A percentile compares a stretch with the other conserved stretches of the same genome.
Evolutionary conservation across 2,329 filamentous ascomycete species (phyloP).

Genomic region (Verticillium isaacii): DNA sequence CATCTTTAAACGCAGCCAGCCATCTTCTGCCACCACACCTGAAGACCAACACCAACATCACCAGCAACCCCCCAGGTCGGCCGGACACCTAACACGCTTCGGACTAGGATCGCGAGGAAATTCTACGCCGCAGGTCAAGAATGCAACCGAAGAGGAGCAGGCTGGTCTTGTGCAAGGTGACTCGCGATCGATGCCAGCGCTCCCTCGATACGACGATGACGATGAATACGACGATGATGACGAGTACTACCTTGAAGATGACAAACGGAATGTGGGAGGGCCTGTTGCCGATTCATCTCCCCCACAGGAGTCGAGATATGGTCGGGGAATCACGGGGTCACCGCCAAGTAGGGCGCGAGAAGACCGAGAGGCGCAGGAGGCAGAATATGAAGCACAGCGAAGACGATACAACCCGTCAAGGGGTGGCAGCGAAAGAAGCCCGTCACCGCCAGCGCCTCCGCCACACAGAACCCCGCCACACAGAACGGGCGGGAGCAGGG

Average conservation of each 20-base stretch:
- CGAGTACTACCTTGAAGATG: conserved; percentile 18
- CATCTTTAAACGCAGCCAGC: conserved; percentile 61
- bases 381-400: conserved; percentile 6
- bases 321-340: conserved; percentile 31
- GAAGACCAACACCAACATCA: conserved; percentile 15
- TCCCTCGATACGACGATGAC: conserved; percentile 30
- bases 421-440: neutral
- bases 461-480: conserved; percentile 1
- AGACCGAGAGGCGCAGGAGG: conserved; percentile 14
- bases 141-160: conserved; percentile 75
- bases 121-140: conserved; percentile 37
- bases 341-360: conserved; percentile 25
- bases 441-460: neutral
- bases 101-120: conserved; percentile 30
- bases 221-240: conserved; percentile 29
- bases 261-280: conserved; percentile 13
- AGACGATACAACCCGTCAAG: neutral
- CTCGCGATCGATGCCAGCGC: conserved; percentile 27
- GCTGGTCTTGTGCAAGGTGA: conserved; percentile 80
- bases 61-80: conserved; percentile 10
- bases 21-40: conserved; percentile 18
- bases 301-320: conserved; percentile 26
- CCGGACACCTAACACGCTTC: conserved; percentile 9
- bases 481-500: neutral
- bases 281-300: neutral